Base-by-base conservation (phyloP, 768 basidiomycete species). In the Termitomyces sp. region DNA sequence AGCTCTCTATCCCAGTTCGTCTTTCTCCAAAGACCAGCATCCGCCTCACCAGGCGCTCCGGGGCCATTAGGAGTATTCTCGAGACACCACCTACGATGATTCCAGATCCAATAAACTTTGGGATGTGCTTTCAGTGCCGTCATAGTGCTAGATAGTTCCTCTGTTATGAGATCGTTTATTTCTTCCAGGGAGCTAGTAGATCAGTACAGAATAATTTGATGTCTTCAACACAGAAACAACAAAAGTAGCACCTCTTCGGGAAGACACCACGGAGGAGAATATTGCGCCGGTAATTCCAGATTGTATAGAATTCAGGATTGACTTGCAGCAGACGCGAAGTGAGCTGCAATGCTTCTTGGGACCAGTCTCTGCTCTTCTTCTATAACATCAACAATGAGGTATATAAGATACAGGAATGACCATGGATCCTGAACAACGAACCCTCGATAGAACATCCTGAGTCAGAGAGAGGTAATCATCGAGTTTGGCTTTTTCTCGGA, bases 21-120 rank as follows among this genome's bases (percentile, higher is more conserved):
- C 62, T 82, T 84, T 64, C 82, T 85, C 95, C 95, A 98, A n/a
- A 77, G 81, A 48, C 79, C 63, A 10, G 70, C 65, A 53, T 83
- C 77, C 1, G 69, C 71, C n/a, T 77, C 75, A 0, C 69, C 72
- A 47, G 75, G 73, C 2, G 69, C 64, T 29, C 74, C 76, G 0
- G 92, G 92, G 1, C 86, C 89, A 52, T 80, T 76, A 0, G 96
- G 95, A 11, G 96, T 82, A 53, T 88, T 83, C 68, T 90, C 88
- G 2, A 99, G 82, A 66, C 95, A 95, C 97, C 97, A 98, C 64
- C 87, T 78, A 38, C 97, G 85, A 65, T 99, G 95, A 68, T 95
- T 98, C 97, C 97, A 99, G 63, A 98, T 94, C 88, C 92, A 94
- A 69, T 99, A 99, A 19, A 97, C 87, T 68, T 98, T 99, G 14